A percentile compares a stretch with the other conserved stretches of the same genome.
phyloP scores from a whole-genome alignment of 768 basidiomycete genomes.

The Nidularia pulvinata region DNA sequence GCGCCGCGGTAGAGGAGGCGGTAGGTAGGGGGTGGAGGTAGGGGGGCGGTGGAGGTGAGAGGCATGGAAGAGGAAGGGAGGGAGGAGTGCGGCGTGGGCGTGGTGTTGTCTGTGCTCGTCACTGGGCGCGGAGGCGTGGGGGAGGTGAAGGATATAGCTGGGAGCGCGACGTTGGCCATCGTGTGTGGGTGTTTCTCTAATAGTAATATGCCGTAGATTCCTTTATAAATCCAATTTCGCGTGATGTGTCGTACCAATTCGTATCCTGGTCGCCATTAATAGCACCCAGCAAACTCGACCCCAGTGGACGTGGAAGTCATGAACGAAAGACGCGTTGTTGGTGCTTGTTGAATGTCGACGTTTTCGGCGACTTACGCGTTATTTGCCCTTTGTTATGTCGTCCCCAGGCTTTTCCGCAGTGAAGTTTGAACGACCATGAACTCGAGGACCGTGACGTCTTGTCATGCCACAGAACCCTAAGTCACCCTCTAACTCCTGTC shows the following conservation, averaged over 20 bases:
- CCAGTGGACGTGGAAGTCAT: too few species aligned
- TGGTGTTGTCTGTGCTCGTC: not conserved
- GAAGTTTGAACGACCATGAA: too few species aligned
- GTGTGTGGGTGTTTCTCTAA: not conserved
- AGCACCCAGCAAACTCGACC: too few species aligned
- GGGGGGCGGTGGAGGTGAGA: not conserved
- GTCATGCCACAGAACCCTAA: too few species aligned
- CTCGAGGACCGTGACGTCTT: too few species aligned
- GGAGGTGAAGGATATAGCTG: not conserved
- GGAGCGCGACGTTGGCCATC: not conserved
- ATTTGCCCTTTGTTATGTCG: not conserved
- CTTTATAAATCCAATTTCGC: too few species aligned
- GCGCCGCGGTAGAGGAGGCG: slow-evolving; percentile 79
- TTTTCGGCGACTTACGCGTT: not conserved
- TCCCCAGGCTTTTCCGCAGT: too few species aligned
- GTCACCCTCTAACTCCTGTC: too few species aligned
- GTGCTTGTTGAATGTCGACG: not conserved
- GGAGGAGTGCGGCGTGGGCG: not conserved
- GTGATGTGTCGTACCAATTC: too few species aligned
- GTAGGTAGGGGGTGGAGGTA: slow-evolving; percentile 14
- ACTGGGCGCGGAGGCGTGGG: not conserved
- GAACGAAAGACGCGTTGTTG: slow-evolving; percentile 1
- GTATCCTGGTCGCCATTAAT: too few species aligned
- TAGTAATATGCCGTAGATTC: not conserved
- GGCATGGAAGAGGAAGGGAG: not conserved